Evolutionary conservation across 1,284 basidiomycete genomes (phyloP).

Genomic region (Fomitopsis palustris): DNA sequence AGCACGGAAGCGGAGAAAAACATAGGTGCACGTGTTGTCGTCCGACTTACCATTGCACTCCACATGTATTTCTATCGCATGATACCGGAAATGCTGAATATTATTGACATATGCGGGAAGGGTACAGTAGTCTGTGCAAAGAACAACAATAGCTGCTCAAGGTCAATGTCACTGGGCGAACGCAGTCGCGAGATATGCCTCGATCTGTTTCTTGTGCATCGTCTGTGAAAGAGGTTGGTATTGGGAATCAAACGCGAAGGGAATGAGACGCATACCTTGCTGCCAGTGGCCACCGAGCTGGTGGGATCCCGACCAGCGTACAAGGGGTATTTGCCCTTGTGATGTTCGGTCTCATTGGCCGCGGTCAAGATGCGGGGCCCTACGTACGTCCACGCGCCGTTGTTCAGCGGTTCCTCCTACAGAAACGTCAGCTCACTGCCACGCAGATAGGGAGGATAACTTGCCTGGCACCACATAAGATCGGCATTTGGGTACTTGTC

Average conservation of each 20-base stretch:
- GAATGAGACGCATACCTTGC: slow-evolving; percentile 54
- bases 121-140: background rate
- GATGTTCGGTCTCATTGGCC: slow-evolving; percentile 81
- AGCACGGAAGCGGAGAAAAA: slow-evolving; percentile 42
- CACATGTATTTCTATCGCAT: background rate
- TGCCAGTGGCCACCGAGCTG: slow-evolving; percentile 87
- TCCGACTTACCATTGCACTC: background rate
- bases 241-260: background rate
- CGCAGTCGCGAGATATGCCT: slow-evolving; percentile 62
- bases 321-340: slow-evolving; percentile 84
- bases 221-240: slow-evolving; percentile 34
- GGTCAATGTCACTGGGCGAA: slow-evolving; percentile 21
- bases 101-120: background rate
- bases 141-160: background rate
- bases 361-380: slow-evolving; percentile 86
- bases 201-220: slow-evolving; percentile 85
- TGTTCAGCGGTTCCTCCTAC: slow-evolving; percentile 87
- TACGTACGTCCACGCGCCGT: slow-evolving; percentile 91
- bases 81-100: background rate
- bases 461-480: slow-evolving; percentile 86
- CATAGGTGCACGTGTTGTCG: background rate
- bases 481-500: slow-evolving; percentile 97
- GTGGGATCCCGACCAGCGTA: slow-evolving; percentile 89
- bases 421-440: background rate
- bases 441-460: slow-evolving; percentile 1